Conservation (phyloP, 129 eudicot species). For the Arctium lappa region DNA sequence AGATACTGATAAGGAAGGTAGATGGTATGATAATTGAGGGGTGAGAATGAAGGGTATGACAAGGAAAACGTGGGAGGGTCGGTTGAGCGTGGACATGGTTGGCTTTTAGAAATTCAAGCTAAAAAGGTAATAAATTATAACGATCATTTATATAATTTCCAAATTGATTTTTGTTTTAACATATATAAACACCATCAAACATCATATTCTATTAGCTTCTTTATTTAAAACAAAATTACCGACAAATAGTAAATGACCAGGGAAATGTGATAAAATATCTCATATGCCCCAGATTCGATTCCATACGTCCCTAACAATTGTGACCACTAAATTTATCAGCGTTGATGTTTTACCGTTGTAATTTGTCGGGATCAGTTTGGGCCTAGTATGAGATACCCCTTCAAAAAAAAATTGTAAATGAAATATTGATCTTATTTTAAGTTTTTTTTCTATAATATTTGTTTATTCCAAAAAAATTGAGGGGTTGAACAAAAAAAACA, state of each 20-base stretch:
- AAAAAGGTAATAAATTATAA: no score
- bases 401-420: not conserved
- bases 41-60: not conserved
- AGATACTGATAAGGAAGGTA: not conserved
- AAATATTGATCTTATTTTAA: not conserved
- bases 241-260: not conserved
- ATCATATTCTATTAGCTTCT: not conserved
- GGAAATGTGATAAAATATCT: no score
- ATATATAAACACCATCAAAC: not conserved
- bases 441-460: not conserved
- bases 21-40: not conserved
- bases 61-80: not conserved
- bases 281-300: no score
- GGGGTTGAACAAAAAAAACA: not conserved
- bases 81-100: not conserved
- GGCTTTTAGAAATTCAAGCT: not conserved
- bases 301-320: no score
- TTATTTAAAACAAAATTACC: not conserved
- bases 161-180: no score
- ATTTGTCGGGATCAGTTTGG: no score
- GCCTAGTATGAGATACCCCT: no score
- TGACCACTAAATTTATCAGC: no score
- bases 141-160: no score
- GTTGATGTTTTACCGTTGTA: no score
- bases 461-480: not conserved